Base-by-base conservation (phyloP, 2,329 filamentous ascomycete genomes). In the Chalara sp. region DNA sequence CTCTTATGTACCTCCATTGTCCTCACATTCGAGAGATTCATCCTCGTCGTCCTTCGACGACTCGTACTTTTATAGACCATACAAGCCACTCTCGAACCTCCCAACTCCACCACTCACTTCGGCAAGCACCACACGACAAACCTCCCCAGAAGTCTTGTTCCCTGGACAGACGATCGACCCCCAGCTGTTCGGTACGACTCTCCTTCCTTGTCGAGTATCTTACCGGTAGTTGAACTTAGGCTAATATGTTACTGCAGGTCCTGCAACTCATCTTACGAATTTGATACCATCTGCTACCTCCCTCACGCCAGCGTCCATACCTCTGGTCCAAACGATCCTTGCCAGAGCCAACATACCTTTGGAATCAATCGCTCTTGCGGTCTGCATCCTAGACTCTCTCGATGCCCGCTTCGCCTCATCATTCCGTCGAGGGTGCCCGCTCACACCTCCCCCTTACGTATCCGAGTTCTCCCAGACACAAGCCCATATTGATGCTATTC, bases 351-450 rank as follows among this genome's bases (percentile, higher is more conserved):
- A 74, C 49, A 69, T 85, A 30, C 76, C 80, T 4, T 72, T 81
- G 61, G 79, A 84, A 61, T 80, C 76, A 29, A 71, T 86, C 44
- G 82, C 82, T 43, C 70, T 86, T 37, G 81, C 81, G 35, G 80
- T 83, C 39, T 84, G 80, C 70, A 79, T 86, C 46, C 73, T 86
- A 57, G 83, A 86, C 63, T 81, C 80, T 40, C 72, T 86, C 55
- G 76, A 79, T 65, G 74, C 75, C 45, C 78, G 76, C 53, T 86
- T 86, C 63, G 78, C 81, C 44, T 74, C 79, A 33, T 74, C 70
- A 51, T 86, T 81, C 81, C 77, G 83, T 28, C 70, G 79, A 50
- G 72, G 74, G 3, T 83, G 79, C 58, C 81, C 81, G 0, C 67
- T 81, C 13, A 49, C 50, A 31, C 70, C 53, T 63, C 58, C 47